Evolutionary conservation across 305 asterid species (phyloP), one percentile per base, ranked within the genome.

Genomic region (Euphrasia arctica): DNA sequence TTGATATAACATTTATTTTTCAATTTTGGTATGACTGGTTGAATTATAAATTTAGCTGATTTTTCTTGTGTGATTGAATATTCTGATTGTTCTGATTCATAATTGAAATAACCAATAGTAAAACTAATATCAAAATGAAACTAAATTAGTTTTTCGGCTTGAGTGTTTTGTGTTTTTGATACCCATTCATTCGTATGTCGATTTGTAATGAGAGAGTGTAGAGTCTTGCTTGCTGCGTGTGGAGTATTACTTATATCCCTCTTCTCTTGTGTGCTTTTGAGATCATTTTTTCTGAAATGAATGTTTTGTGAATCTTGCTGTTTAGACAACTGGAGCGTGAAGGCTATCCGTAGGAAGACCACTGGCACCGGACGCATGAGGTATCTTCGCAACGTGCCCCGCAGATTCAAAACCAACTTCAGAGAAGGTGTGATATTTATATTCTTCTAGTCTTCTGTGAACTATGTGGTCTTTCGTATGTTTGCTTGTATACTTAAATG

Each of bases 331-430:
- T 91, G 98, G 98, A 91, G 96, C 62, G 95, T 78, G 60, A 91
- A 91, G 88, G 98, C 96, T 4, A 87, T 91, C 59, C 84, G 98
- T 62, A 62, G 98, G 68, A 91, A 91, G 96, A 91, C 96, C 4
- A 87, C 98, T 1, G 98, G 96, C 29, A 89, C 95, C 56, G 98
- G 98, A 4, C 95, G 98, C 61, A 91, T 91, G 98, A 91, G 92
- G 89, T 91, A 91, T 56, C 86, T 87, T 28, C 95, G 96, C 68
- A 58, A 91, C 8, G 95, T 91, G n/a, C 86, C 95, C 47, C 90
- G 95, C 77, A 75, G 98, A 68, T 91, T 91, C 81, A 91, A 92
- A 90, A 87, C 97, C 68, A 82, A 82, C 77, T 92, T 92, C 73
- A 89, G 97, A 79, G 97, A 87, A 82, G 97, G 96, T 78, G 65